These are phyloP conservation scores for Thamnidium elegans DNA, from an alignment of 192 early-diverging fungal species.

Conservation along the genomic window DNA sequence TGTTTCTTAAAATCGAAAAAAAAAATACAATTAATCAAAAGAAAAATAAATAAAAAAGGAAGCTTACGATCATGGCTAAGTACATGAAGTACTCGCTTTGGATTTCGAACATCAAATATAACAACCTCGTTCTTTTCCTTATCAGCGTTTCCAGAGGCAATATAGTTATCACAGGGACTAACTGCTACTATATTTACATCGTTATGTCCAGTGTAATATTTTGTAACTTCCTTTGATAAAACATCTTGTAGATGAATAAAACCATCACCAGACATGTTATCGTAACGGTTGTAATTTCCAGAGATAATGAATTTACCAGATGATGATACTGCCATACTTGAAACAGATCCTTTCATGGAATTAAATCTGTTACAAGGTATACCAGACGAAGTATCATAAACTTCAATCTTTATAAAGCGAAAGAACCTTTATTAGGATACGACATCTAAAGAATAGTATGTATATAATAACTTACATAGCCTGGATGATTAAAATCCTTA, in stretches of 20 bases:
- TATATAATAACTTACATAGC: constrained; percentile 16
- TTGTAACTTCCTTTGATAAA: background rate
- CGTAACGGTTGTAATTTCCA: constrained; percentile 15
- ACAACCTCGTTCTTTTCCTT: constrained; percentile 18
- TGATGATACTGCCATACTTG: constrained; percentile 12
- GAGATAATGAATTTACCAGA: constrained; percentile 20
- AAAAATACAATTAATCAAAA: background rate
- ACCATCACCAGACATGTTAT: constrained; percentile 14
- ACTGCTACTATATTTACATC: constrained; percentile 25
- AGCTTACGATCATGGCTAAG: constrained; percentile 19
- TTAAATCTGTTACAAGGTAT: background rate
- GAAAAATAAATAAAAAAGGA: background rate
- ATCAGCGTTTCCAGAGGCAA: constrained; percentile 17
- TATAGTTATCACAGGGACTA: constrained; percentile 26
- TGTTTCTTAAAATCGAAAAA: background rate
- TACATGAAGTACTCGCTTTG: constrained; percentile 4
- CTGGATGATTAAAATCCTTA: background rate
- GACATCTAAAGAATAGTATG: background rate
- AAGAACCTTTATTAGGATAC: background rate
- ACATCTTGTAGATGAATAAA: constrained; percentile 19
- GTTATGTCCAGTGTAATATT: constrained; percentile 3
- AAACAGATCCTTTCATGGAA: constrained; percentile 6
- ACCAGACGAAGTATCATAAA: constrained; percentile 1
- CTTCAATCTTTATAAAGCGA: constrained; percentile 7
- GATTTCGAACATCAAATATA: constrained; percentile 19